These are phyloP conservation scores for Phytopythium vexans DNA, from an alignment of 352 stramenopile genomes.

Conservation along the genomic window DNA sequence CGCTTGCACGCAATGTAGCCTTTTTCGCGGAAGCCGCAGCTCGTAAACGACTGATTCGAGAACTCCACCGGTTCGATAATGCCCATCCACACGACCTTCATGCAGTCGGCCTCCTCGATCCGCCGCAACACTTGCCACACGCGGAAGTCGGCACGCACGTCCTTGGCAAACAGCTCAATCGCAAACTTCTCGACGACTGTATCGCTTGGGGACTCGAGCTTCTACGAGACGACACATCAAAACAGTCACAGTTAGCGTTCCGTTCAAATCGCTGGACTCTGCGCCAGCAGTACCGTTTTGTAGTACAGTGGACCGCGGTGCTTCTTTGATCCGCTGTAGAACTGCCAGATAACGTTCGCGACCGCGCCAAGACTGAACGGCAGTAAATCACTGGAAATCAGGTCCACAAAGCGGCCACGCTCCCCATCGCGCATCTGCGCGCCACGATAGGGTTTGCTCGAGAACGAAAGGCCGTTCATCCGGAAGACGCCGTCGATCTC, in stretches of 20 bases:
- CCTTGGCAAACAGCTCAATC: constrained; percentile 24
- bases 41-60: constrained; percentile 32
- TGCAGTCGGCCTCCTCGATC: constrained; percentile 43
- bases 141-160: constrained; percentile 23
- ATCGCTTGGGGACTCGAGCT: not conserved
- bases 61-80: constrained; percentile 49
- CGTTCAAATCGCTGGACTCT: constrained; percentile 1
- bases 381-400: constrained; percentile 33
- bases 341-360: constrained; percentile 25
- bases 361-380: constrained; percentile 30
- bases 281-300: constrained; percentile 25
- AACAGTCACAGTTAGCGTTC: not conserved
- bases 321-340: constrained; percentile 29
- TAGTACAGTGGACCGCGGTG: constrained; percentile 29
- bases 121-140: constrained; percentile 49
- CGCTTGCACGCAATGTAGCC: constrained; percentile 45
- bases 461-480: constrained; percentile 3
- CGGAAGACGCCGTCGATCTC: constrained; percentile 13
- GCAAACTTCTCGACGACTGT: constrained; percentile 27
- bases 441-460: not conserved
- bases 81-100: constrained; percentile 47
- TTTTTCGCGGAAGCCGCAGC: constrained; percentile 39
- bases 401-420: constrained; percentile 27
- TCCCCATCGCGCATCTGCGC: constrained; percentile 21
- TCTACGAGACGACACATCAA: not conserved